Evolutionary conservation across 495 filamentous ascomycete genomes (phyloP).

Genomic region (Neurospora tetraspora): DNA sequence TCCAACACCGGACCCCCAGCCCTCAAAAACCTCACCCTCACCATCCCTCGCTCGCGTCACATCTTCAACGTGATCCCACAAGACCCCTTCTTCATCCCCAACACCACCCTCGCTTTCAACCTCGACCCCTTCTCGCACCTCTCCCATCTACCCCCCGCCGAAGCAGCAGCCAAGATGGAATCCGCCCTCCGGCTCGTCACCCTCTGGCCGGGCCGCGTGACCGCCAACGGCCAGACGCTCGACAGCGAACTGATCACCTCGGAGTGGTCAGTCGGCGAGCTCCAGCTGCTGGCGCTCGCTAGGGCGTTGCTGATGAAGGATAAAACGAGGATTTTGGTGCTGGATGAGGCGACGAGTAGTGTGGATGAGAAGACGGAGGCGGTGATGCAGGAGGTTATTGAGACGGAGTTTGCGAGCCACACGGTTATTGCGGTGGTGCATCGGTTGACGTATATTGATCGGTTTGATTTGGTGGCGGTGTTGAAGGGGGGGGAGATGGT

Average conservation of each 20-base stretch:
- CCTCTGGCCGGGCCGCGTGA: constrained; percentile 2
- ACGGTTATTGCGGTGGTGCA: constrained; percentile 36
- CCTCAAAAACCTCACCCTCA: constrained; percentile 1
- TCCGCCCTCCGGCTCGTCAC: background rate
- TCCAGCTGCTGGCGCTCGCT: constrained; percentile 52
- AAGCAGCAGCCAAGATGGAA: constrained; percentile 3
- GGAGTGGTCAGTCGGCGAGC: constrained; percentile 47
- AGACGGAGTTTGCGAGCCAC: constrained; percentile 26
- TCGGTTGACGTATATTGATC: constrained; percentile 29
- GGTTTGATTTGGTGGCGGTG: constrained; percentile 31
- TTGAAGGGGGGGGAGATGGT: constrained; percentile 28
- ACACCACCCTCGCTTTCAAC: constrained; percentile 23
- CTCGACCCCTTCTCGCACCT: constrained; percentile 23
- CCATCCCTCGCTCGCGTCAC: constrained; percentile 31
- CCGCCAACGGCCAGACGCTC: constrained; percentile 12
- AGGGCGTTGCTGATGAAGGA: constrained; percentile 40
- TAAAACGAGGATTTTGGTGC: constrained; percentile 10
- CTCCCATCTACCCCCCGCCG: constrained; percentile 2
- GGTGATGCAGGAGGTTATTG: constrained; percentile 29
- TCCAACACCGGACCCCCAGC: background rate
- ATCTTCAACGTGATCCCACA: constrained; percentile 29
- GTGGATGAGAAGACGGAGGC: constrained; percentile 32
- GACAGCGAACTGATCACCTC: constrained; percentile 38
- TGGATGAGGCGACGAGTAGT: constrained; percentile 26
- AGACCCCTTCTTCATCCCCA: constrained; percentile 45